Base-by-base conservation (phyloP, 1,284 basidiomycete species). In the Leccinum variabile region DNA sequence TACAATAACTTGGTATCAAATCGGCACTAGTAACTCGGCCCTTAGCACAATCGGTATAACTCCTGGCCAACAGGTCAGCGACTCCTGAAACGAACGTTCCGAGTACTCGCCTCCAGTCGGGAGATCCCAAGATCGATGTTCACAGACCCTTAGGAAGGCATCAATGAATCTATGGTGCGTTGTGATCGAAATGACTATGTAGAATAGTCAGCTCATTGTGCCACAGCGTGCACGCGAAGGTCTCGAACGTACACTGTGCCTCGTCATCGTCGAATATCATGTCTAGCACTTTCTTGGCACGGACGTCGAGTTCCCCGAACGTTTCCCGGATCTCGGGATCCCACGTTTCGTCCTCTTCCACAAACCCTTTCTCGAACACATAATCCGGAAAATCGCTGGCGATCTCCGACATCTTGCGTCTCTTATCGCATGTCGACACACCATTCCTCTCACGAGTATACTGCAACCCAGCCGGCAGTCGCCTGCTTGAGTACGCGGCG, bases 321-420 rank as follows among this genome's bases (percentile, higher is more conserved):
- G 83, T 82, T 72, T 96, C 94, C 50, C 92, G 81, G 46, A 83
- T 76, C 53, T 88, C 82, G 0, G 84, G 69, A 9, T 80, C 77
- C 90, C 91, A 94, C 0, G 89, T 75, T 28, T 82, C 77, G 72
- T 95, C 93, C 32, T 90, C 80, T 72, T 96, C 93, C 0, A 82
- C 76, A 61, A 96, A 88, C 0, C 81, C 84, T 0, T 78, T 73
- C 69, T 95, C 91, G 62, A 94, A 85, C 4, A 58, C 69, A 73
- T 90, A 89, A 3, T 76, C 71, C 0, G 91, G 90, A 70, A 90
- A 95, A 5, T 81, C 76, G 0, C 69, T 65, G 0, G 73, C 65
- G 59, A 95, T 87, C 62, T 83, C 80, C 0, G 85, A 80, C 64
- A 80, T 79, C 1, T 80, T 78, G 16, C 80, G 79, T 14, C 92